A percentile compares a stretch with the other conserved stretches of the same genome.
These are phyloP conservation scores for Penicillium waksmanii DNA, from an alignment of 495 filamentous ascomycete genomes.

Conservation along the genomic window DNA sequence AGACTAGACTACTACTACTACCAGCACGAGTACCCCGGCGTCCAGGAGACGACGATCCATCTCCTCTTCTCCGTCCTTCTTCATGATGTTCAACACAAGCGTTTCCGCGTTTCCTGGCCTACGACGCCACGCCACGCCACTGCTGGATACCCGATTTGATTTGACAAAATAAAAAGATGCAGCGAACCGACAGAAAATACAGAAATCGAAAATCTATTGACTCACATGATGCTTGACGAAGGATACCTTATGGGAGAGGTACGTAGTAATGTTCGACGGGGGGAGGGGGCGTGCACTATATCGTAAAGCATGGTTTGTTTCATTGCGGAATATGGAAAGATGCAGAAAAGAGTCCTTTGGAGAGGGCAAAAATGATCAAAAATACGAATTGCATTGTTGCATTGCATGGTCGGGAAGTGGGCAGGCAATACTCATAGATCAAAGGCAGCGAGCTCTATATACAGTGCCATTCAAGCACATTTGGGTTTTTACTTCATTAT, in stretches of 20 bases:
- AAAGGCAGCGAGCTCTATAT: constrained; percentile 1
- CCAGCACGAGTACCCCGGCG: constrained; percentile 15
- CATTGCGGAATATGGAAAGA: neutral
- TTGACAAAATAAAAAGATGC: constrained; percentile 13
- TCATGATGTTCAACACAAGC: constrained; percentile 37
- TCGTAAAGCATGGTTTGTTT: constrained; percentile 5
- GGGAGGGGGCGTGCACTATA: constrained; percentile 5
- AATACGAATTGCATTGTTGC: neutral
- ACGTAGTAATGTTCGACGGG: constrained; percentile 17
- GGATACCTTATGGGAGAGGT: constrained; percentile 1
- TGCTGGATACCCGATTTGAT: constrained; percentile 49
- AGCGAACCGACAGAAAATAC: constrained; percentile 18
- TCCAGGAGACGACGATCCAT: constrained; percentile 10
- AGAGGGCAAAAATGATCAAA: neutral
- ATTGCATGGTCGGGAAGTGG: neutral
- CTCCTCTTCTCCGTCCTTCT: constrained; percentile 12
- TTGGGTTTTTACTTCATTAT: constrained; percentile 4
- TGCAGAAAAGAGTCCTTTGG: neutral
- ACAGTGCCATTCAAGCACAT: neutral
- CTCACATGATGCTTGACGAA: neutral
- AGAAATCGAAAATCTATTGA: constrained; percentile 9
- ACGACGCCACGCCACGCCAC: constrained; percentile 24
- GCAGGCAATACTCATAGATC: neutral
- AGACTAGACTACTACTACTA: constrained; percentile 12
- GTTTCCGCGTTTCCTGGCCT: constrained; percentile 28